Base-by-base conservation (phyloP, 2,329 filamentous ascomycete species). In the Trichoderma endophyticum region DNA sequence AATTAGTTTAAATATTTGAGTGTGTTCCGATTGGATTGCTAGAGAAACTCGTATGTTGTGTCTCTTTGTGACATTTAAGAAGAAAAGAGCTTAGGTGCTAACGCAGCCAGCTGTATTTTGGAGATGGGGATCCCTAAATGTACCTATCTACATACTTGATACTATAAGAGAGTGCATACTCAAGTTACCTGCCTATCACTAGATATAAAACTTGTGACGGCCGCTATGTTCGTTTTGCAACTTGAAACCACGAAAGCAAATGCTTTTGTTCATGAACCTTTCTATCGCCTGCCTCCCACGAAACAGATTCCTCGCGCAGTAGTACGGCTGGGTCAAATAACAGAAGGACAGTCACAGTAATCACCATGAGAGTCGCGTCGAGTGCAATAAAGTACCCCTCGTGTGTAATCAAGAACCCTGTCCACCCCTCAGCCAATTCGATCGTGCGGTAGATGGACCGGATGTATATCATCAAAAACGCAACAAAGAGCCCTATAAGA, bases 391-490 rank as follows among this genome's bases (percentile, higher is more conserved):
- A 87, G 71, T 83, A 87, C 11, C 76, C 76, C 75, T 87, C 82
- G 6, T 83, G 83, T n/a, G 83, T 84, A 70, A 87, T 87, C 62
- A 87, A 76, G 57, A 84, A 84, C 0, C 86, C 86, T 6, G 74
- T 71, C 86, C 85, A 87, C 0, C 86, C 86, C 75, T 87, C 79
- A 21, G 81, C 78, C 67, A 87, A 78, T 75, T 87, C 86, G 54
- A 87, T 81, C 1, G 84, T 84, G 65, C 86, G 83, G 74, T 86
- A 87, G 48, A 87, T 82, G 71, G 82, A 84, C 60, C 86, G 80
- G 14, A 83, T 78, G 72, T 85, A 86, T 71, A 87, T 84, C 72
- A 82, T 81, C 6, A 81, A 8, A 4, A 85, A 80, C 4, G 81
- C 83, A 62, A 86, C 77, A 1, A 82, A 75, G 74, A 84, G 83